These are phyloP conservation scores for Aphanomyces invadans DNA, from an alignment of 352 stramenopile genomes.

Conservation along the genomic window DNA sequence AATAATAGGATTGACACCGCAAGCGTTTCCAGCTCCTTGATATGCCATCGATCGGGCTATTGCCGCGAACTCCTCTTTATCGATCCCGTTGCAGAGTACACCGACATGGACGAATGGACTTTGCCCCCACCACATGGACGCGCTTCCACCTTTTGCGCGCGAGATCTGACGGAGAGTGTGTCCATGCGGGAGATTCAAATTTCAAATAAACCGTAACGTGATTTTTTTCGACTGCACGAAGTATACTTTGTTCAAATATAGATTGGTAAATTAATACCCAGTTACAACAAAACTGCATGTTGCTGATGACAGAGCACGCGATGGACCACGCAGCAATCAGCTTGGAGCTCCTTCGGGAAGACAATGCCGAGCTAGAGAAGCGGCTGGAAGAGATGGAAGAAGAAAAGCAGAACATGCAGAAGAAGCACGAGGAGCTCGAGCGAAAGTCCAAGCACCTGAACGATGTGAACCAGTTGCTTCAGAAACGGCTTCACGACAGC, in stretches of 20 bases:
- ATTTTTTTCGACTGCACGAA: not conserved
- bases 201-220: not conserved
- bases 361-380: constrained; percentile 14
- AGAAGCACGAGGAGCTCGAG: not conserved
- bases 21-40: not conserved
- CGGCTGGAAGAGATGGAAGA: not conserved
- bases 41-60: no score
- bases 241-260: not conserved
- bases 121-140: no score
- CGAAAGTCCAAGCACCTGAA: not conserved
- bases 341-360: constrained; percentile 13
- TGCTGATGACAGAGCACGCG: not conserved
- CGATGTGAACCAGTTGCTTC: not conserved
- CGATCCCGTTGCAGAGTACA: no score
- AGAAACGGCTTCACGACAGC: not conserved
- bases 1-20: not conserved
- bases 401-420: not conserved
- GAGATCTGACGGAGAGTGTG: not conserved
- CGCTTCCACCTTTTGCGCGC: not conserved
- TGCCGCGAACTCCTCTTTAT: no score
- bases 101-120: no score
- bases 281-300: not conserved
- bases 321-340: constrained; percentile 12
- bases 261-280: not conserved
- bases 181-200: not conserved